A percentile compares a stretch with the other conserved stretches of the same genome.
phyloP scores from a whole-genome alignment of 106 monocot species.

The Acorus gramineus region DNA sequence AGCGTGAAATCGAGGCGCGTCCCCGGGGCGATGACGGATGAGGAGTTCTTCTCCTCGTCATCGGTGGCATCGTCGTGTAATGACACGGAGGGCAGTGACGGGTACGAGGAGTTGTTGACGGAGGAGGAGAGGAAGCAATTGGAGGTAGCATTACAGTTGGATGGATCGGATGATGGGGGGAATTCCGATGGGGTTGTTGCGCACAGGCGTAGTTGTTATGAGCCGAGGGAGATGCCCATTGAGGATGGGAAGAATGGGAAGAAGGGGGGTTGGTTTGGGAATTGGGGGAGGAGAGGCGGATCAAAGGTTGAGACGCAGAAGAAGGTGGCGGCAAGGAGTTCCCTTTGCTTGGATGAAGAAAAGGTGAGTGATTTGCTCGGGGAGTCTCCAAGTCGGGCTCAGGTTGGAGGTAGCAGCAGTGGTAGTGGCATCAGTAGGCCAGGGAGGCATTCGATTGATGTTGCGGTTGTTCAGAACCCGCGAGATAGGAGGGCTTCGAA shows the following conservation, averaged over 20 bases:
- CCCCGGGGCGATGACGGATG: slow-evolving; percentile 79
- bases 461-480: too few relatives aligned
- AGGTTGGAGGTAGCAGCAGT: too few relatives aligned
- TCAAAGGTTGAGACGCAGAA: slow-evolving; percentile 66
- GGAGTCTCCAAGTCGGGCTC: too few relatives aligned
- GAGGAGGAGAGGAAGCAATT: slow-evolving; percentile 81
- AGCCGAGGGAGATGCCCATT: not conserved
- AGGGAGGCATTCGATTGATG: too few relatives aligned
- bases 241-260: slow-evolving; percentile 38
- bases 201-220: too few relatives aligned
- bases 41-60: slow-evolving; percentile 71
- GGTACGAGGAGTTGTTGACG: slow-evolving; percentile 77
- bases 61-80: slow-evolving; percentile 38
- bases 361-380: too few relatives aligned
- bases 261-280: not conserved
- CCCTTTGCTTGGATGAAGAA: too few relatives aligned
- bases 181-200: too few relatives aligned
- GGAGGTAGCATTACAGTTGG: slow-evolving; percentile 65
- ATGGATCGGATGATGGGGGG: slow-evolving; percentile 26
- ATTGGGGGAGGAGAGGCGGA: slow-evolving; percentile 62
- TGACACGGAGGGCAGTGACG: slow-evolving; percentile 28
- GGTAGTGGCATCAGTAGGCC: too few relatives aligned
- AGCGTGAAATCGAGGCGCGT: too few relatives aligned
- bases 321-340: slow-evolving; percentile 17
- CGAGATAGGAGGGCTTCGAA: slow-evolving; percentile 1